A percentile compares a stretch with the other conserved stretches of the same genome.
These are phyloP conservation scores for Effrenium voratum DNA, from an alignment of 73 alveolate genomes.

Conservation along the genomic window DNA sequence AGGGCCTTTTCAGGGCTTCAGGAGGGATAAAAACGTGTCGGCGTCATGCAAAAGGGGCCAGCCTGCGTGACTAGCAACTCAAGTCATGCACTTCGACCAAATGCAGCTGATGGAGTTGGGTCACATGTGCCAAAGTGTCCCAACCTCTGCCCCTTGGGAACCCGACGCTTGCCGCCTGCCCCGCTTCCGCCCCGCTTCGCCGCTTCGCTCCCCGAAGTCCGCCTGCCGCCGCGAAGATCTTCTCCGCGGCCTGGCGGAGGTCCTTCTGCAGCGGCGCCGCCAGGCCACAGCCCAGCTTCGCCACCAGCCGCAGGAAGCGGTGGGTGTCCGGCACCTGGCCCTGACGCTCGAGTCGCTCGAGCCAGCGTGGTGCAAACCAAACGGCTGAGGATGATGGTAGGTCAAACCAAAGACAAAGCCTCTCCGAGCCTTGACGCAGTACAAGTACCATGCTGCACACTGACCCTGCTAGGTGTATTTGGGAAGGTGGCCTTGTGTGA, in stretches of 20 bases:
- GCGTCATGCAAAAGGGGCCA: not conserved
- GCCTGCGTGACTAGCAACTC: not conserved
- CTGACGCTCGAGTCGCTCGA: no score
- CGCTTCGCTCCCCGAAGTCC: no score
- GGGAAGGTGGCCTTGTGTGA: not conserved
- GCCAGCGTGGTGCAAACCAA: no score
- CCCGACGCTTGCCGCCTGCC: not conserved
- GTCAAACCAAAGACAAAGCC: not conserved
- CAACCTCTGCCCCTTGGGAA: not conserved
- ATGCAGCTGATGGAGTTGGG: not conserved
- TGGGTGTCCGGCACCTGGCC: slow-evolving; percentile 82
- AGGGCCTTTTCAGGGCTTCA: no score
- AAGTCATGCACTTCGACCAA: not conserved
- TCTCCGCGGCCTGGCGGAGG: no score
- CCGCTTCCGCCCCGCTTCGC: not conserved
- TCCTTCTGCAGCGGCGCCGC: no score
- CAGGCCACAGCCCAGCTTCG: slow-evolving; percentile 57
- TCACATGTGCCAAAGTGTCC: no score
- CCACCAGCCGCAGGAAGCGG: slow-evolving; percentile 73
- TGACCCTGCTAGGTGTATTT: not conserved
- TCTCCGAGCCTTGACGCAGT: not conserved
- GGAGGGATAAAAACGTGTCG: no score
- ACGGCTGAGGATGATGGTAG: not conserved
- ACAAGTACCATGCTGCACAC: not conserved
- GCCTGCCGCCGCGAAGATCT: no score